A percentile compares a stretch with the other conserved stretches of the same genome.
Evolutionary conservation across 768 basidiomycete species (phyloP).

Genomic region (Panellus pusillus): DNA sequence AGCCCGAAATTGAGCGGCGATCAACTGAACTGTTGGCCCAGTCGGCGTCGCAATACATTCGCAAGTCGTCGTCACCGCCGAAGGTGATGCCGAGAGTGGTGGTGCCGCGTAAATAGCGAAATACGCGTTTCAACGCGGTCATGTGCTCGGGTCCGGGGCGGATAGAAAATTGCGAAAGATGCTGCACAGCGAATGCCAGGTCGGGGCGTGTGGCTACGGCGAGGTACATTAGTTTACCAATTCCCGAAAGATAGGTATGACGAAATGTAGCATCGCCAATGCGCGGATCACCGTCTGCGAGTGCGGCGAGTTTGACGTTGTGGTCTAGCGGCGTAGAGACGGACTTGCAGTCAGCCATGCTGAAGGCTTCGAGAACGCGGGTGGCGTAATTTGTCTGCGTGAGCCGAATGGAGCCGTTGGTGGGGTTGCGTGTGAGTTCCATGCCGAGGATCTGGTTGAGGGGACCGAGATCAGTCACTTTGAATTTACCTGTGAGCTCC

Average conservation of each 20-base stretch:
- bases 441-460: constrained; percentile 25
- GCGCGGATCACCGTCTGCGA: not conserved
- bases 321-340: constrained; percentile 21
- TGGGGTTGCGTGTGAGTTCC: constrained; percentile 17
- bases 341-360: constrained; percentile 18
- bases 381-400: constrained; percentile 22
- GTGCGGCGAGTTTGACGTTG: constrained; percentile 14
- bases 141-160: not conserved
- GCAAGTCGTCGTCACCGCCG: not conserved
- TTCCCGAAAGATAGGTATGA: constrained; percentile 23
- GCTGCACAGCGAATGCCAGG: not conserved
- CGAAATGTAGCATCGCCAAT: constrained; percentile 4
- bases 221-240: constrained; percentile 32
- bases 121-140: not conserved
- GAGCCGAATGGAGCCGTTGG: constrained; percentile 5
- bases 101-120: not conserved
- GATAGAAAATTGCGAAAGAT: not conserved
- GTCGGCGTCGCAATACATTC: not conserved
- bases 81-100: not conserved
- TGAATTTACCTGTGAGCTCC: constrained; percentile 19
- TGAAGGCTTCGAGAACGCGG: constrained; percentile 13
- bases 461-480: constrained; percentile 19
- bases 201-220: constrained; percentile 27
- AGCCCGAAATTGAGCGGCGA: not conserved
- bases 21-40: not conserved